A percentile compares a stretch with the other conserved stretches of the same genome.
These are phyloP conservation scores for Solanum rostratum DNA, from an alignment of 257 asterid species.

Conservation along the genomic window DNA sequence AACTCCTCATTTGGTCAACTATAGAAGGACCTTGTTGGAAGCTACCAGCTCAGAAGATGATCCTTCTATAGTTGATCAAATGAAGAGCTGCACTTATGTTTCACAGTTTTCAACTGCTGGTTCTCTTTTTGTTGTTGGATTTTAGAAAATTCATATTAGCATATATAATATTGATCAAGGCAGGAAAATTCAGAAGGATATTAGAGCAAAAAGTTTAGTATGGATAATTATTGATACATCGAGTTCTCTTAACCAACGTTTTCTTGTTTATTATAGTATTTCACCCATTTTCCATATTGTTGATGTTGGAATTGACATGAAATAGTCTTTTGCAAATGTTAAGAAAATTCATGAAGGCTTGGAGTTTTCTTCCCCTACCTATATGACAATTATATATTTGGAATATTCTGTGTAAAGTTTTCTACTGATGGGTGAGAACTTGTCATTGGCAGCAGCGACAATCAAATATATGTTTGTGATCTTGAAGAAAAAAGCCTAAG, in stretches of 20 bases:
- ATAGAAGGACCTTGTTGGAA: conserved; percentile 60
- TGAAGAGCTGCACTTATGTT: conserved; percentile 59
- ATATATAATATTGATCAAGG: conserved; percentile 66
- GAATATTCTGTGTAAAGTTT: conserved; percentile 94
- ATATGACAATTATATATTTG: conserved; percentile 63
- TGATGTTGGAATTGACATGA: conserved; percentile 66
- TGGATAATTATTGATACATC: conserved; percentile 97
- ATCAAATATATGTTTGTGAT: no score
- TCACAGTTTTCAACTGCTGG: no score
- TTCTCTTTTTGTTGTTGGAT: conserved; percentile 77
- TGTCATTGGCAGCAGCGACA: no score
- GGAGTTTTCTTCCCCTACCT: conserved; percentile 45
- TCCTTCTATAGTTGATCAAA: conserved; percentile 46
- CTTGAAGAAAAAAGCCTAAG: no score
- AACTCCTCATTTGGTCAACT: conserved; percentile 53
- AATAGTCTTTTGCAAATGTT: conserved; percentile 69
- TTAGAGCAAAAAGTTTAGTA: conserved; percentile 65
- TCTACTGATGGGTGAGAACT: no score
- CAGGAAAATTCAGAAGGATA: conserved; percentile 81
- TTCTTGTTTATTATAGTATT: conserved; percentile 77
- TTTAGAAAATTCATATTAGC: conserved; percentile 82
- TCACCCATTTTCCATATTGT: conserved; percentile 82
- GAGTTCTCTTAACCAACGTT: conserved; percentile 78
- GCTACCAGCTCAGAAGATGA: conserved; percentile 66
- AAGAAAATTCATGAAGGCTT: conserved; percentile 98